Evolutionary conservation across 495 filamentous ascomycete genomes (phyloP).

Genomic region (Rhypophila decipiens): DNA sequence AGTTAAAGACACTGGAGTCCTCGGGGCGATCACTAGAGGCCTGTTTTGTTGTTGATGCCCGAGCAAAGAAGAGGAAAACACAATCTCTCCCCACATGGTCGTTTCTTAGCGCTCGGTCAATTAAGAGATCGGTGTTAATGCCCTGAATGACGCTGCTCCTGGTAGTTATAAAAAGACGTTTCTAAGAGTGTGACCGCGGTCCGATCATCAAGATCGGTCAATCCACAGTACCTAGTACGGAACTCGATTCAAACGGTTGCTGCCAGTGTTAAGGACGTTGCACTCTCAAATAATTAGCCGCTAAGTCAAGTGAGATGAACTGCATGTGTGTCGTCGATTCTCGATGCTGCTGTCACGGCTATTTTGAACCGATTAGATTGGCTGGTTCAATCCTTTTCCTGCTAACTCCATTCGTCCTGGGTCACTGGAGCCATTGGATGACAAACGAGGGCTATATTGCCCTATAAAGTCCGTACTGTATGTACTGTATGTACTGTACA

Average conservation of each 20-base stretch:
- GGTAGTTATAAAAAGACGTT: too few relatives aligned
- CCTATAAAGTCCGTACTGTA: too few relatives aligned
- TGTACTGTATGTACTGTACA: too few relatives aligned
- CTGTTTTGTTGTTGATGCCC: slow-evolving; percentile 42
- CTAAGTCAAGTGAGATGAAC: slow-evolving; percentile 37
- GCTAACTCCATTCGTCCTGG: slow-evolving; percentile 10
- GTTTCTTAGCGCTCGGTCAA: slow-evolving; percentile 22
- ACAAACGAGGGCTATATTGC: too few relatives aligned
- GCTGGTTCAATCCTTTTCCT: neutral
- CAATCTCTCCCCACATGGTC: slow-evolving; percentile 11
- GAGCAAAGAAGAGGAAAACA: slow-evolving; percentile 33
- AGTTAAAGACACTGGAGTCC: slow-evolving; percentile 17
- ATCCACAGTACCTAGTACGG: too few relatives aligned
- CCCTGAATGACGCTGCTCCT: slow-evolving; percentile 4
- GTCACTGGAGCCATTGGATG: slow-evolving; percentile 10
- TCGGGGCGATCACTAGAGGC: slow-evolving; percentile 27
- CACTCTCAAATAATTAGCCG: slow-evolving; percentile 16
- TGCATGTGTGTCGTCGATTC: slow-evolving; percentile 27
- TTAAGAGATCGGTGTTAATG: slow-evolving; percentile 10
- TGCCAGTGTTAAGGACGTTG: slow-evolving; percentile 10
- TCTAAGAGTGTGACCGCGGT: too few relatives aligned
- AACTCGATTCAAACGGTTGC: slow-evolving; percentile 4
- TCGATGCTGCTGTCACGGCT: slow-evolving; percentile 5
- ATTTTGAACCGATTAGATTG: slow-evolving; percentile 13
- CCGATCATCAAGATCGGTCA: too few relatives aligned